Evolutionary conservation across 495 filamentous ascomycete species (phyloP), one percentile per base, ranked within the genome.

Genomic region (Xylaria cubensis): DNA sequence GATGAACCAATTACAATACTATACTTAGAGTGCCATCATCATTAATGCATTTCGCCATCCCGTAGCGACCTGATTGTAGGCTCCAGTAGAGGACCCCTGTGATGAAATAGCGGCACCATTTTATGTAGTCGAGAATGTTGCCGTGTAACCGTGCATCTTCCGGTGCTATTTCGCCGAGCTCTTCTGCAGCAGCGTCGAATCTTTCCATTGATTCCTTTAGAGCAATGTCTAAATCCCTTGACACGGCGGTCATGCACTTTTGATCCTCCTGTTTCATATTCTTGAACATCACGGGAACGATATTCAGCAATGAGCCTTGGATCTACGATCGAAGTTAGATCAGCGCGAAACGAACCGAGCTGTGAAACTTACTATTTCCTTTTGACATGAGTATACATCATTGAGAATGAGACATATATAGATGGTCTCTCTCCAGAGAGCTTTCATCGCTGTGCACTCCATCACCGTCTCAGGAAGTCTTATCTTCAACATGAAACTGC

Each of bases 381-480:
- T 79, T 63, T 79, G 75, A 12, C 71, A 72, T 0, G 77, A 79
- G 29, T 79, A 75, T 39, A 79, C 63, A 36, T 77, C 77, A 12
- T 79, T 79, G 39, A 76, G 75, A 10, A 79, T 75, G 24, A 76
- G 74, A 74, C 77, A 79, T 64, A 77, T 76, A 21, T 74, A 51
- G 19, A 77, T 58, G 1, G 74, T 77, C n/a, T 77, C 74, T 51
- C 64, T 72, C 75, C 77, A 77, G 24, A 79, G 77, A 13, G 70
- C 58, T 66, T 65, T 74, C 75, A 79, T 77, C 15, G 72, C 72
- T 1, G 24, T 59, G 17, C 69, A 62, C 24, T 79, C 75, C 77
- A 79, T 79, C n/a, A 79, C 65, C 3, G 72, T 59, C 39, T 79
- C 77, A 0, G 77, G 77, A 4, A 77, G 61, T 29, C 77, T 74